Evolutionary conservation across 2,329 filamentous ascomycete species (phyloP), one percentile per base, ranked within the genome.

Genomic region (Colletotrichum noveboracense): DNA sequence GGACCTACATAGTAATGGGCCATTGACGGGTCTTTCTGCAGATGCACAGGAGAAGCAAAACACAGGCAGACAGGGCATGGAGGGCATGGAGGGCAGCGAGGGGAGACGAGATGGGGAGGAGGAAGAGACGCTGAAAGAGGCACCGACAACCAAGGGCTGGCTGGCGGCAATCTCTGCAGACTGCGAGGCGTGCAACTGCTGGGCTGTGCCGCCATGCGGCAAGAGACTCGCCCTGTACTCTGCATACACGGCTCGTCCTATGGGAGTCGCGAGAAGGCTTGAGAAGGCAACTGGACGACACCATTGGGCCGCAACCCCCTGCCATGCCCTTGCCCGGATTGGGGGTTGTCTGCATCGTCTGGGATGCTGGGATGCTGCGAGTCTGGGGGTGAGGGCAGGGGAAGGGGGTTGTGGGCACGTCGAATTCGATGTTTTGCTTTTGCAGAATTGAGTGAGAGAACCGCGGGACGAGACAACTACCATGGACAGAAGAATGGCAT

Each of bases 151-250:
- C 60, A 72, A 43, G 72, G 66, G 62, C 56, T 61, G 43, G 32
- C 70, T 65, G 43, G 67, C 71, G 75, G 76, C 36, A 61, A 70
- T 76, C 67, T 70, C 73, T 72, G 36, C 36, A 38, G 14, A 38
- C 36, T 9, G 38, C 55, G 65, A 71, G 62, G 72, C 72, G 68
- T 79, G 78, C 81, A 80, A 77, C 77, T 82, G 79, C 80, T 58
- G 79, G 78, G 82, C 84, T 87, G 86, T 86, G 86, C 86, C 85
- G 85, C 86, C 81, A 84, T 86, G 83, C 83, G 80, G 80, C 83
- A 82, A 84, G 84, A 79, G 77, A 79, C 78, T 70, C 76, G 77
- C 77, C 79, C 79, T 78, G 78, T 72, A 64, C 77, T 78, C 78
- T 83, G 83, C 81, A 83, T 82, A 77, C 74, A 74, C 73, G 78